These are phyloP conservation scores for Crepidotus variabilis DNA, from an alignment of 768 basidiomycete species.

Conservation along the genomic window DNA sequence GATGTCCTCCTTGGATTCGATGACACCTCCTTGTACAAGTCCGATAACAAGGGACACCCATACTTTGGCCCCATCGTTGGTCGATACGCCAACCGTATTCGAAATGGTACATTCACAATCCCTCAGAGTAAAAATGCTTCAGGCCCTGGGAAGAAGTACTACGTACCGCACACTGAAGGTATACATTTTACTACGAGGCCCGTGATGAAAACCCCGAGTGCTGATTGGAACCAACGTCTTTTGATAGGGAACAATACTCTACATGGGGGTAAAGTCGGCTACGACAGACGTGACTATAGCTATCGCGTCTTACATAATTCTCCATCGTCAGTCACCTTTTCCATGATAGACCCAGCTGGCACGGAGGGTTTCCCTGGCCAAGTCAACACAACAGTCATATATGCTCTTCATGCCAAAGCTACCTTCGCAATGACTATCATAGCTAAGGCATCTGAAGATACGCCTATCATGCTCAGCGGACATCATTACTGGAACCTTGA, in stretches of 20 bases:
- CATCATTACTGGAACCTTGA: conserved; percentile 46
- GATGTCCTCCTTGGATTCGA: conserved; percentile 48
- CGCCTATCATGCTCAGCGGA: conserved; percentile 41
- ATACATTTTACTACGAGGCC: conserved; percentile 3
- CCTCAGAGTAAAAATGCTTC: conserved; percentile 36
- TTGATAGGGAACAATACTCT: conserved; percentile 37
- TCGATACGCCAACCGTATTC: conserved; percentile 42
- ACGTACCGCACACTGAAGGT: conserved; percentile 37
- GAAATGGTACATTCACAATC: conserved; percentile 41
- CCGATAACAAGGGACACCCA: conserved; percentile 29
- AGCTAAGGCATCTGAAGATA: conserved; percentile 30
- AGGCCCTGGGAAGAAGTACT: conserved; percentile 30
- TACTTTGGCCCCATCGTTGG: conserved; percentile 41
- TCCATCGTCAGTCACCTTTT: conserved; percentile 36
- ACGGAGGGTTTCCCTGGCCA: conserved; percentile 46
- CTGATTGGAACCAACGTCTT: not conserved
- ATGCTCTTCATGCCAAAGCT: conserved; percentile 29
- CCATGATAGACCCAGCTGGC: conserved; percentile 37
- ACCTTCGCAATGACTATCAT: conserved; percentile 36
- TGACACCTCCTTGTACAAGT: conserved; percentile 34
- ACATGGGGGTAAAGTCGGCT: conserved; percentile 44
- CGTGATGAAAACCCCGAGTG: not conserved
- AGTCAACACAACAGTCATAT: conserved; percentile 32
- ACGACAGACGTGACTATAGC: conserved; percentile 41
- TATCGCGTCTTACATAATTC: conserved; percentile 17